A percentile compares a stretch with the other conserved stretches of the same genome.
Conservation (phyloP, 1,284 basidiomycete species). For the Leccinum subfulvum region DNA sequence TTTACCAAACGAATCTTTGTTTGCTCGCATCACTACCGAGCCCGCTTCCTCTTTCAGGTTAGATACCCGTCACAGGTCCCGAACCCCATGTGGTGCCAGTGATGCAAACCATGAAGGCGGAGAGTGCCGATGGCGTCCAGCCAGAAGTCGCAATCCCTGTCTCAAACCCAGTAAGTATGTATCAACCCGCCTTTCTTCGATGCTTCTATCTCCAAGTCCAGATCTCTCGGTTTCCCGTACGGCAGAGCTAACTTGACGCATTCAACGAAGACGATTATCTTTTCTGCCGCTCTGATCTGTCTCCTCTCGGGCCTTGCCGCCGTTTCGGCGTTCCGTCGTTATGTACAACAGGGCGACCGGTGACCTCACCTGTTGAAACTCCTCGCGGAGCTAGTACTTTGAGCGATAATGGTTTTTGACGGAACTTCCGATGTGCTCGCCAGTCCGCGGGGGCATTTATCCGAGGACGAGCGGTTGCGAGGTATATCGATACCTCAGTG, state of each 20-base stretch:
- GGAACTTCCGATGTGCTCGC: slow-evolving; percentile 16
- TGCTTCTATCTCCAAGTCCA: background rate
- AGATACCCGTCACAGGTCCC: background rate
- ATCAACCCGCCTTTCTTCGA: background rate
- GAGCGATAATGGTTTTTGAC: slow-evolving; percentile 7
- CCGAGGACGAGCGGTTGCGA: background rate
- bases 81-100: background rate
- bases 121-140: background rate
- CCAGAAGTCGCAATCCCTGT: background rate
- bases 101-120: background rate
- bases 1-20: background rate
- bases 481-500: background rate
- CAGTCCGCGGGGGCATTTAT: slow-evolving; percentile 11
- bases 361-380: background rate
- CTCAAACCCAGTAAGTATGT: background rate
- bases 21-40: background rate
- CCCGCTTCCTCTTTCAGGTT: background rate
- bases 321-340: background rate
- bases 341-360: background rate
- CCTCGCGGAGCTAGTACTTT: background rate
- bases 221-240: background rate
- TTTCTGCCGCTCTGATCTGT: background rate
- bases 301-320: background rate
- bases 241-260: background rate
- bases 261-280: background rate